phyloP scores from a whole-genome alignment of 2,329 filamentous ascomycete species.

The Colletotrichum abscissum region DNA sequence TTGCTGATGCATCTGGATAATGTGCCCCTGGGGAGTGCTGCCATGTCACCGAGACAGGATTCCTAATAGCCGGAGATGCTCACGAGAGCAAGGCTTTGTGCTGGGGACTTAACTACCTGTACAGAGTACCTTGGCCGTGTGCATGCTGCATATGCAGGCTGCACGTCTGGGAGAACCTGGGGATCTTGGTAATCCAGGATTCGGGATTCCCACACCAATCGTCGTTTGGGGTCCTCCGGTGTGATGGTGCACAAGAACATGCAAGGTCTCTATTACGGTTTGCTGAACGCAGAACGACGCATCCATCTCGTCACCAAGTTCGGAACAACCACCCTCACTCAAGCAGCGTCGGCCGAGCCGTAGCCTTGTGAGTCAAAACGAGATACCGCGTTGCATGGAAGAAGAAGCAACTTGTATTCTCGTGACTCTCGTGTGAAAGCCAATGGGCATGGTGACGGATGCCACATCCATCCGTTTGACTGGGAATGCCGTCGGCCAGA shows the following conservation, averaged over 20 bases:
- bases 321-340: background rate
- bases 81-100: background rate
- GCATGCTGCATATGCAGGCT: background rate
- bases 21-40: background rate
- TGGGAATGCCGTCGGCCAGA: background rate
- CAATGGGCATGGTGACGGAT: background rate
- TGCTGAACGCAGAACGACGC: background rate
- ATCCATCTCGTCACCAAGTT: background rate
- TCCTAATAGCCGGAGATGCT: background rate
- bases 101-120: background rate
- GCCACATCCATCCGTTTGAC: background rate
- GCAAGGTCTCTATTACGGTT: background rate
- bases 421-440: background rate
- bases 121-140: too few species aligned
- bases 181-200: background rate
- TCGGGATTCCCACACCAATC: background rate
- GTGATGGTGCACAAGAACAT: background rate
- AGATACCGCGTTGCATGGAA: background rate
- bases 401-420: background rate
- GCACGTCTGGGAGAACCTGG: background rate
- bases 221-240: background rate
- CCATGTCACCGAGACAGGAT: background rate
- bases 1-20: background rate
- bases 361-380: constrained; percentile 9
- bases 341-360: background rate